These are phyloP conservation scores for Thalassiosira ordinaria DNA, from an alignment of 352 stramenopile genomes.

Conservation along the genomic window DNA sequence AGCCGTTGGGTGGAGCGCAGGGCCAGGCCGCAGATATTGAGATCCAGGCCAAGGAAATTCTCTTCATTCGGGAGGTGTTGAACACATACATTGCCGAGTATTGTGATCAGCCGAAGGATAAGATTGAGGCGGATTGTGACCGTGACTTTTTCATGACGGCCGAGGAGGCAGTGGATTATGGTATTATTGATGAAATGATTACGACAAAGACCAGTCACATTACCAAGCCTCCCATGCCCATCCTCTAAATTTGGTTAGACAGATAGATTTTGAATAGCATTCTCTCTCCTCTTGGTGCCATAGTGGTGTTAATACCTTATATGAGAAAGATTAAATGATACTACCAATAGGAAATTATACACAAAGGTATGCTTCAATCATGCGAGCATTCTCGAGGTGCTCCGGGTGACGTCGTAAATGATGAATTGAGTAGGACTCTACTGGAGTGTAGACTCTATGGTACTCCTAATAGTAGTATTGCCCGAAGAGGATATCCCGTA, in stretches of 20 bases:
- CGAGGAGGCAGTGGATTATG: conserved; percentile 87
- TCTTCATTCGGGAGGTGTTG: conserved; percentile 86
- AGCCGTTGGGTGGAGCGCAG: conserved; percentile 94
- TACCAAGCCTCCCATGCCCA: conserved; percentile 84
- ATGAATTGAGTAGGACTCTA: too few species aligned
- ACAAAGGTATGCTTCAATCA: too few species aligned
- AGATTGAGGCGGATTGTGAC: conserved; percentile 88
- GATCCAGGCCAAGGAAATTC: conserved; percentile 90
- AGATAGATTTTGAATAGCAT: too few species aligned
- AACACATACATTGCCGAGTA: conserved; percentile 89
- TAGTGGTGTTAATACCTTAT: too few species aligned
- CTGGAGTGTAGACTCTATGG: too few species aligned
- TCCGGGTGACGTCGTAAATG: too few species aligned
- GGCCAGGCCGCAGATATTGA: conserved; percentile 87
- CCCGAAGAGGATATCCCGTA: too few species aligned
- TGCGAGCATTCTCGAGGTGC: too few species aligned
- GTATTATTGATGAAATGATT: conserved; percentile 89
- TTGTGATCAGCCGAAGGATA: conserved; percentile 86
- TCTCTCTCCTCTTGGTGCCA: too few species aligned
- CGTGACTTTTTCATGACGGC: conserved; percentile 90
- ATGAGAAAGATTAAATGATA: too few species aligned
- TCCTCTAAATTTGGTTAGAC: conserved; percentile 52
- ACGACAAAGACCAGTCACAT: conserved; percentile 89
- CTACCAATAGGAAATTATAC: too few species aligned
- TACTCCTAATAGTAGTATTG: too few species aligned